These are phyloP conservation scores for Cladosporium velox DNA, from an alignment of 2,329 filamentous ascomycete genomes.

Conservation along the genomic window DNA sequence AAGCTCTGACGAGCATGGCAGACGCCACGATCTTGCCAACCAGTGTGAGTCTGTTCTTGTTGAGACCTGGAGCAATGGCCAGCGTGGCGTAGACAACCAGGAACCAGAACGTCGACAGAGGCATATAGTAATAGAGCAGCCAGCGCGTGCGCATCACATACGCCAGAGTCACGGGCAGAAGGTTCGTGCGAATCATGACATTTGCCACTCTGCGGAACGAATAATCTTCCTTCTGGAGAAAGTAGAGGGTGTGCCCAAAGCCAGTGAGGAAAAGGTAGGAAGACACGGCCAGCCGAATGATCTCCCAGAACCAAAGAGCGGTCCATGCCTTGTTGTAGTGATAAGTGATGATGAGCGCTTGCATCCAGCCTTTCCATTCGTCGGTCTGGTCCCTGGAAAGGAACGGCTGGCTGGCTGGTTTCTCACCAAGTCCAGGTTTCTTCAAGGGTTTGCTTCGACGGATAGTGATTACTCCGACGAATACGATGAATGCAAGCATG, in stretches of 20 bases:
- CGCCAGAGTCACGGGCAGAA: slow-evolving; percentile 55
- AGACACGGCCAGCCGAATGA: slow-evolving; percentile 57
- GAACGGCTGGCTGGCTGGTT: slow-evolving; percentile 40
- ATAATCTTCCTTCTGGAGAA: slow-evolving; percentile 59
- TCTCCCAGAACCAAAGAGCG: slow-evolving; percentile 55
- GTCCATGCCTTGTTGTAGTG: slow-evolving; percentile 59
- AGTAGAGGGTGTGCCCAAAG: slow-evolving; percentile 63
- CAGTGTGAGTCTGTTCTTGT: slow-evolving; percentile 47
- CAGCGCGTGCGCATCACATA: slow-evolving; percentile 61
- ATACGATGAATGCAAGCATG: slow-evolving; percentile 34
- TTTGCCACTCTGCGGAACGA: slow-evolving; percentile 54
- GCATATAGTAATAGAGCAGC: slow-evolving; percentile 60
- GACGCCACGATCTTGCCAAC: slow-evolving; percentile 53
- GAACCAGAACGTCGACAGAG: slow-evolving; percentile 64
- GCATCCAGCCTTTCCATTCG: slow-evolving; percentile 70
- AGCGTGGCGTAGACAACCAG: slow-evolving; percentile 58
- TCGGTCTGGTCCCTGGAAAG: slow-evolving; percentile 60
- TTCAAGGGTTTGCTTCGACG: slow-evolving; percentile 23
- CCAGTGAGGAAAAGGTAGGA: slow-evolving; percentile 64
- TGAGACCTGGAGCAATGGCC: slow-evolving; percentile 44
- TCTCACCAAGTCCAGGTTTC: slow-evolving; percentile 13
- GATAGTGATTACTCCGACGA: slow-evolving; percentile 32
- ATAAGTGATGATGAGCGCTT: slow-evolving; percentile 57
- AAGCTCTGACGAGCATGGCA: slow-evolving; percentile 42
- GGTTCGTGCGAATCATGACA: slow-evolving; percentile 60